A percentile compares a stretch with the other conserved stretches of the same genome.
These are phyloP conservation scores for Carpinus viminea DNA, from an alignment of 306 rosid species.

Conservation along the genomic window DNA sequence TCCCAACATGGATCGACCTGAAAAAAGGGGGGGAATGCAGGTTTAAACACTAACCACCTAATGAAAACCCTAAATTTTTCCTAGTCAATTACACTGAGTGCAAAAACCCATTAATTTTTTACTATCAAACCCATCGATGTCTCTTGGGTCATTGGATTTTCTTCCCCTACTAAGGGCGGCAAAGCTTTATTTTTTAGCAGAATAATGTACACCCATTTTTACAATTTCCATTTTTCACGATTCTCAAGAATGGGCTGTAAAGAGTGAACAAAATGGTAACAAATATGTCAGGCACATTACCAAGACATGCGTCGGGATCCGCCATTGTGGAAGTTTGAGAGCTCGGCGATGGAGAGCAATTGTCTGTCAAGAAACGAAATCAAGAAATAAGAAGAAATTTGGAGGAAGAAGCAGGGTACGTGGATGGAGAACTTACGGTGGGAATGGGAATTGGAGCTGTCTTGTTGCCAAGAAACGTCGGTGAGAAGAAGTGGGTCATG, in stretches of 20 bases:
- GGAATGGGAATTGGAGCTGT: conserved; percentile 23
- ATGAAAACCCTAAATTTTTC: conserved; percentile 11
- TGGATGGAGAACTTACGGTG: conserved; percentile 35
- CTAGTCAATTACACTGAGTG: conserved; percentile 26
- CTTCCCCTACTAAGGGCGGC: conserved; percentile 8
- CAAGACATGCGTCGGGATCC: conserved; percentile 32
- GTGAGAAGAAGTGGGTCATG: conserved; percentile 68
- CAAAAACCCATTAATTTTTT: conserved; percentile 24
- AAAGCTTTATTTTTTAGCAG: conserved; percentile 24
- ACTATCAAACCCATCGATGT: conserved; percentile 4
- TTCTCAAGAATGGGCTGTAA: conserved; percentile 21
- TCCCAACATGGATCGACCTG: conserved; percentile 57
- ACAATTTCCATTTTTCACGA: conserved; percentile 6
- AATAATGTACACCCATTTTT: conserved; percentile 5
- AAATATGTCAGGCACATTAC: conserved; percentile 30
- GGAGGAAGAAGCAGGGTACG: neutral
- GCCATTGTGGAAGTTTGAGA: conserved; percentile 43
- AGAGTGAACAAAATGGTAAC: neutral
- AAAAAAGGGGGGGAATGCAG: conserved; percentile 7
- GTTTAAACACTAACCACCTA: neutral
- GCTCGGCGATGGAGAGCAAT: conserved; percentile 32
- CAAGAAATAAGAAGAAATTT: conserved; percentile 23
- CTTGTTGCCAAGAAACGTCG: conserved; percentile 45
- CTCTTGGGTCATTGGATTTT: conserved; percentile 38
- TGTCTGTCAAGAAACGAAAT: conserved; percentile 31